Percentiles rank a stretch among this genome's conserved stretches.
phyloP scores from a whole-genome alignment of 2,329 filamentous ascomycete genomes.

The Botrytis medusae region DNA sequence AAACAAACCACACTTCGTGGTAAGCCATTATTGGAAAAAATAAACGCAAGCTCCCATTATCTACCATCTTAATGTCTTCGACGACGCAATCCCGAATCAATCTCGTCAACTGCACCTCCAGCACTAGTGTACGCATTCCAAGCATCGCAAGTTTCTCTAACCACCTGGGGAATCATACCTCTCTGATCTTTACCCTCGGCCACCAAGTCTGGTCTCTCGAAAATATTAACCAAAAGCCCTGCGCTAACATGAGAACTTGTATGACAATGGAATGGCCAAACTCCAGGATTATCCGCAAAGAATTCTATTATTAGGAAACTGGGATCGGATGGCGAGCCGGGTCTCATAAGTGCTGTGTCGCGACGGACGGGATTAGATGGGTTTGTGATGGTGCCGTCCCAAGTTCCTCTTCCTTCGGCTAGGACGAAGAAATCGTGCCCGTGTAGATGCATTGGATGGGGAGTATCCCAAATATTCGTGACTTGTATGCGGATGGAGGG shows the following conservation, averaged over 20 bases:
- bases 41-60: neutral
- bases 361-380: constrained; percentile 52
- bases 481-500: constrained; percentile 8
- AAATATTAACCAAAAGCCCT: constrained; percentile 43
- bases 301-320: constrained; percentile 47
- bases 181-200: constrained; percentile 27
- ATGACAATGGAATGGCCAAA: constrained; percentile 54
- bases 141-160: constrained; percentile 51
- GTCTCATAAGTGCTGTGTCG: constrained; percentile 48
- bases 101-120: constrained; percentile 48
- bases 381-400: constrained; percentile 41
- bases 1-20: neutral
- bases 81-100: constrained; percentile 48
- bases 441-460: constrained; percentile 68
- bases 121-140: constrained; percentile 51
- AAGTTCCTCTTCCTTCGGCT: constrained; percentile 46
- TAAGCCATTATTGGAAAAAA: neutral
- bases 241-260: constrained; percentile 50
- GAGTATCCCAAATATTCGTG: constrained; percentile 45
- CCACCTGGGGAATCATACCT: constrained; percentile 47
- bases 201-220: constrained; percentile 41
- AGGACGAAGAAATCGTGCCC: constrained; percentile 72
- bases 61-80: neutral
- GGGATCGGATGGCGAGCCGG: constrained; percentile 38
- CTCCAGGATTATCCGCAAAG: constrained; percentile 51